Evolutionary conservation across 1,284 basidiomycete genomes (phyloP), one percentile per base, ranked within the genome.

Genomic region (Ustilago trichophora): DNA sequence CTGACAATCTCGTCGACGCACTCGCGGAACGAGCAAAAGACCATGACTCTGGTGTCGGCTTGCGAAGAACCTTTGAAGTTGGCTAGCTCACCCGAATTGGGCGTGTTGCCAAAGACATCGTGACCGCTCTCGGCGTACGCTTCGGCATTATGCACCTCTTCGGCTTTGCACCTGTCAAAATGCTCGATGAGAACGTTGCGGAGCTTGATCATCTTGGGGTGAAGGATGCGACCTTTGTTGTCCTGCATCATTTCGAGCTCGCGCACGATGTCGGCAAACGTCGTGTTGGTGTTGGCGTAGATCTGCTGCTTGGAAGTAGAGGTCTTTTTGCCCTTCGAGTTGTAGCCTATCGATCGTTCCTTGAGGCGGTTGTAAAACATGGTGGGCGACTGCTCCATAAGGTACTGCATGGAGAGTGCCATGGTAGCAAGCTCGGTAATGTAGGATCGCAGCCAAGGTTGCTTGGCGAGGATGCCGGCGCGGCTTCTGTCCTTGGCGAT

Each of bases 131-230:
- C 54, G 18, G 41, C 55, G 19, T 44, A 46, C 1, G 70, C 66
- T 80, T 96, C 90, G 32, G 91, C 87, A 8, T 93, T 83, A 2
- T 93, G 84, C 10, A 86, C 84, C 49, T 89, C 87, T n/a, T 58
- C 53, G 6, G 42, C 52, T 29, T 54, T 46, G 46, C 50, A 45
- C 10, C 48, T 33, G 49, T 60, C 59, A 49, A 81, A 79, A 41
- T 81, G 80, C 8, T 66, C 53, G 21, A 52, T 36, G 12, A 81
- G 55, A 32, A 75, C 65, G 16, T 73, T 57, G 27, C 49, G 50
- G 13, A 97, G 85, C 62, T 87, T 89, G 32, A 91, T 90, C 89
- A 98, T 91, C 84, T 99, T 99, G 3, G 96, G 96, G 82, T 99
- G 96, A 36, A 86, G 80, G 4, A 85, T 80, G 71, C 88, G 89